Evolutionary conservation across 306 rosid species (phyloP).

Genomic region (Mucuna pruriens): DNA sequence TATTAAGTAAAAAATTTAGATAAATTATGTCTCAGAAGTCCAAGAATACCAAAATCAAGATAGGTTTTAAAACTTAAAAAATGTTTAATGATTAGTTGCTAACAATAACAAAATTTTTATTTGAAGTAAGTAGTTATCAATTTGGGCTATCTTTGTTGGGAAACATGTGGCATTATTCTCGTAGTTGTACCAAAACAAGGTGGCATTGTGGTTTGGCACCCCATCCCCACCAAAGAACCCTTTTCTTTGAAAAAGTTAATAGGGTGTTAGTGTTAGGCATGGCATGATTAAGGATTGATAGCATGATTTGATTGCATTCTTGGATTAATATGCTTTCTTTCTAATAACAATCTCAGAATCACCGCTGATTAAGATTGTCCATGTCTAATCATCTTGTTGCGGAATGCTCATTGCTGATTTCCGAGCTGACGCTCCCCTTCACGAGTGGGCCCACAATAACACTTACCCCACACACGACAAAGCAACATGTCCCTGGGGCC

Average conservation of each 20-base stretch:
- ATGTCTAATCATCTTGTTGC: background rate
- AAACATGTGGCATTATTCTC: background rate
- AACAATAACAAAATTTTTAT: too few relatives aligned
- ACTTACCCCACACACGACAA: constrained; percentile 9
- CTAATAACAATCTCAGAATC: constrained; percentile 20
- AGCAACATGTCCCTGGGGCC: constrained; percentile 8
- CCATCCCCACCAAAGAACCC: constrained; percentile 13
- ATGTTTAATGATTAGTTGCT: too few relatives aligned
- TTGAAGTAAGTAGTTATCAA: too few relatives aligned
- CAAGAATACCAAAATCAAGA: too few relatives aligned
- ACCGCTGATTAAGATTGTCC: constrained; percentile 33
- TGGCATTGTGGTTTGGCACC: constrained; percentile 32
- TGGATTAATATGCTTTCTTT: background rate
- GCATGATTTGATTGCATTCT: constrained; percentile 21
- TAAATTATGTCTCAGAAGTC: too few relatives aligned
- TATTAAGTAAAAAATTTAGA: too few relatives aligned
- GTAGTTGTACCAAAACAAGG: background rate
- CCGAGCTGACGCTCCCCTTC: constrained; percentile 24
- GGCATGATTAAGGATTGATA: constrained; percentile 23
- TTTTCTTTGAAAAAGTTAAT: constrained; percentile 26
- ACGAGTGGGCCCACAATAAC: constrained; percentile 27
- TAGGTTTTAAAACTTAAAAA: too few relatives aligned
- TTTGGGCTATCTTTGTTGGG: too few relatives aligned
- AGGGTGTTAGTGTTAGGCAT: background rate
- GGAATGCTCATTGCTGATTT: background rate